Evolutionary conservation across 345 rosid species (phyloP).

Genomic region (Psidium guajava): DNA sequence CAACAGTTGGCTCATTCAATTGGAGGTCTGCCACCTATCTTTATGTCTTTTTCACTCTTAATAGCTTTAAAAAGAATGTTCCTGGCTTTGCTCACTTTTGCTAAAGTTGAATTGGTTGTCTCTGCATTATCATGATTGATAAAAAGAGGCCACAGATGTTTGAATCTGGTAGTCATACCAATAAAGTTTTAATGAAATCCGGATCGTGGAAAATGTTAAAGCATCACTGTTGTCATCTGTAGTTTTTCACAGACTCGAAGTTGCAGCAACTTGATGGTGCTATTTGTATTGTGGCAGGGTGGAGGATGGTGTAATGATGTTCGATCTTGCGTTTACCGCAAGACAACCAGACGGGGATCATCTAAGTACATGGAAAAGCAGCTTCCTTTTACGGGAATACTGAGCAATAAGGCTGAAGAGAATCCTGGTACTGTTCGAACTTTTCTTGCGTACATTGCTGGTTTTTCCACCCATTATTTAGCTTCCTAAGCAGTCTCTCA

Average conservation of each 20-base stretch:
- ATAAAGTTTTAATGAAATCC: neutral
- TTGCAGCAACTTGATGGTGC: neutral
- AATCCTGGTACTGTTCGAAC: constrained; percentile 51
- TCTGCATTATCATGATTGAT: neutral
- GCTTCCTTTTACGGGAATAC: constrained; percentile 65
- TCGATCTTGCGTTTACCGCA: constrained; percentile 68
- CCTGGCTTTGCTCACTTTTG: neutral
- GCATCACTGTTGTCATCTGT: neutral
- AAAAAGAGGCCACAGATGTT: neutral
- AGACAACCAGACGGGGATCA: constrained; percentile 70
- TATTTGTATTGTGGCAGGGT: constrained; percentile 43
- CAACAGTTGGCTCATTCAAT: constrained; percentile 37
- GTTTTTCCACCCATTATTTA: neutral
- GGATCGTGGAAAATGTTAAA: neutral
- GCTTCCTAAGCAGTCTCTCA: neutral
- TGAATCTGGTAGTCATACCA: neutral
- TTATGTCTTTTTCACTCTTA: neutral
- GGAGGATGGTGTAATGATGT: constrained; percentile 96
- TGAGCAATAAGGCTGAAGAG: constrained; percentile 65
- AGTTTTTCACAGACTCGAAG: neutral
- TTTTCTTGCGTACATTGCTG: neutral
- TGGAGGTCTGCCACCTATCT: constrained; percentile 19
- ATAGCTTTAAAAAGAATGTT: neutral
- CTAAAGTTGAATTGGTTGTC: neutral
- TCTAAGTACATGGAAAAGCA: constrained; percentile 74